Base-by-base conservation (phyloP, 2,329 filamentous ascomycete genomes). In the Fonsecaea multimorphosa region DNA sequence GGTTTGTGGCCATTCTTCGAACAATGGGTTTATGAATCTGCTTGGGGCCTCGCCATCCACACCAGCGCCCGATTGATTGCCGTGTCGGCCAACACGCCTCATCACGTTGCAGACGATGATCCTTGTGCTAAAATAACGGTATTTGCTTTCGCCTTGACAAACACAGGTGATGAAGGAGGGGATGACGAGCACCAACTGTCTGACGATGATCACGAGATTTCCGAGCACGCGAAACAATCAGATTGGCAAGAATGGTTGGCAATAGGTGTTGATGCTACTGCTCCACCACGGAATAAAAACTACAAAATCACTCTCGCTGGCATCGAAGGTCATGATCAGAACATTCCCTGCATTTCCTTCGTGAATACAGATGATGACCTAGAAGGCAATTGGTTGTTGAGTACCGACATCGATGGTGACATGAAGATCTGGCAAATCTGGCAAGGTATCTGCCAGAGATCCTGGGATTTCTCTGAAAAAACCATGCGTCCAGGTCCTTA, bases 21-120 rank as follows among this genome's bases (percentile, higher is more conserved):
- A 65, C 86, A 90, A 40, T 93, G 91, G 74, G 92, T 97, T 1
- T 86, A 86, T 1, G 80, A 79, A 27, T 94, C 91, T 66, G 94
- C 93, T 1, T 99, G 95, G 95, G 95, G 94, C 0, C 78, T 97
- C 55, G 90, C 92, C 7, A 84, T 97, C 11, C 94, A 98, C 76
- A 84, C 87, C 67, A 81, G 88, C 68, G 92, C 91, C n/a, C 87
- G 93, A 0, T 81, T 97, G 67, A 90, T 99, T 68, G 95, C 94
- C 0, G 89, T 96, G 44, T 91, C 91, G 72, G 88, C 91, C 0
- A 99, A 99, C 75, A 85, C 84, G 0, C 64, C 66, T 14, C 57
- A 68, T 38, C 58, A 67, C 36, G 53, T 65, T 32, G 32, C 58
- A n/a, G 63, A 27, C 49, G 70, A 67, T 19, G 70, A 72, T 62